Conservation (phyloP, 2,329 filamentous ascomycete species). For the Xylaria sp. region DNA sequence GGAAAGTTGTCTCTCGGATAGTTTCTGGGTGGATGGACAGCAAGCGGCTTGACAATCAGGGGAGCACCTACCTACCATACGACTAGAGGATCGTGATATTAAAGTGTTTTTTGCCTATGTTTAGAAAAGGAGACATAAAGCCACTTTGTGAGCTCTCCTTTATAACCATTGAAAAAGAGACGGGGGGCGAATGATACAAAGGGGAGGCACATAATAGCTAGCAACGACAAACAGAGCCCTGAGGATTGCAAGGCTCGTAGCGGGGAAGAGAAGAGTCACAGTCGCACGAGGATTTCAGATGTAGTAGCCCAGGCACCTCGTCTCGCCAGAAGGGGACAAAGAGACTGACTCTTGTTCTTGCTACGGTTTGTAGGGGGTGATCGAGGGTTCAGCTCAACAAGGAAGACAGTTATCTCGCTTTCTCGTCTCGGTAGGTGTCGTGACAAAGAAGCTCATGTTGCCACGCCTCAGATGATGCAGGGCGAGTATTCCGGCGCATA, state of each 20-base stretch:
- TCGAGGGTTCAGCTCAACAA: slow-evolving; percentile 10
- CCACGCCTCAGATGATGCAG: slow-evolving; percentile 15
- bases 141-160: slow-evolving; percentile 22
- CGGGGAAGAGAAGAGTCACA: slow-evolving; percentile 11
- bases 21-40: not conserved
- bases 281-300: slow-evolving; percentile 2
- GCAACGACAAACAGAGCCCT: slow-evolving; percentile 8
- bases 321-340: slow-evolving; percentile 14
- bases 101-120: slow-evolving; percentile 20
- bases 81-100: slow-evolving; percentile 9
- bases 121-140: slow-evolving; percentile 21
- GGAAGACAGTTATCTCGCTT: slow-evolving; percentile 4
- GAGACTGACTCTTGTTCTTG: slow-evolving; percentile 9
- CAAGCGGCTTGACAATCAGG: not conserved
- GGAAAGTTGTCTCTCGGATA: not conserved
- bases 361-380: slow-evolving; percentile 6
- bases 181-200: slow-evolving; percentile 27
- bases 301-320: slow-evolving; percentile 5
- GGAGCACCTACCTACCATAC: not conserved
- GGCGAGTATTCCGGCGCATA: slow-evolving; percentile 2
- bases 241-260: slow-evolving; percentile 11
- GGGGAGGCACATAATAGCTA: slow-evolving; percentile 2
- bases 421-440: slow-evolving; percentile 5
- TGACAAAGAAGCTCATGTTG: slow-evolving; percentile 26
- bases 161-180: slow-evolving; percentile 19